These are phyloP conservation scores for Colletotrichum karsti DNA, from an alignment of 2,329 filamentous ascomycete species.

Conservation along the genomic window DNA sequence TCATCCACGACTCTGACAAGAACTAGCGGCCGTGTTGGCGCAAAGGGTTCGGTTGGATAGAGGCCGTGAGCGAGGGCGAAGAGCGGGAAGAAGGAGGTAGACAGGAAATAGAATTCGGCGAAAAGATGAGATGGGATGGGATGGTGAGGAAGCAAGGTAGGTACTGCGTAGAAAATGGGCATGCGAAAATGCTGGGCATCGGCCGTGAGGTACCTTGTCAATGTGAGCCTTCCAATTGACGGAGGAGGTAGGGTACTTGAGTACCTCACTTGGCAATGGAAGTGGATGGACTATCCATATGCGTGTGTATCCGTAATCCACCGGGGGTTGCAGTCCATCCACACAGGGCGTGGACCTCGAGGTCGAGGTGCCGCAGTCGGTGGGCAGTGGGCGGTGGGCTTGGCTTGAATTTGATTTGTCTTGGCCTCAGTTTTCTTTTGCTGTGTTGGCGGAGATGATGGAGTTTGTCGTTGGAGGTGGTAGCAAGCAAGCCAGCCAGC, in stretches of 20 bases:
- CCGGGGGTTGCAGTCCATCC: neutral
- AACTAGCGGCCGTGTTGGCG: neutral
- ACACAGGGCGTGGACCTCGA: too few relatives aligned
- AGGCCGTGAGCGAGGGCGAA: neutral
- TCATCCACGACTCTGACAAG: conserved; percentile 13
- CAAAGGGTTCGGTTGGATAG: neutral
- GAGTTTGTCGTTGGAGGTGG: neutral
- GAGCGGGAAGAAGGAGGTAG: neutral
- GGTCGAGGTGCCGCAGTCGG: too few relatives aligned
- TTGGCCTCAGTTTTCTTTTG: neutral
- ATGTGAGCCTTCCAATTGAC: too few relatives aligned
- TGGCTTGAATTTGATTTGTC: neutral
- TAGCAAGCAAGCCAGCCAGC: conserved; percentile 1
- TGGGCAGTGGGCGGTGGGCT: neutral
- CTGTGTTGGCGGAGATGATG: neutral
- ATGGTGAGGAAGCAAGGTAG: conserved; percentile 1
- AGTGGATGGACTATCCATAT: too few relatives aligned
- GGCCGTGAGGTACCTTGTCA: neutral
- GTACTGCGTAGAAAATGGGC: neutral
- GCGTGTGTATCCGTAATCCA: too few relatives aligned
- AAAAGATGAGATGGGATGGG: conserved; percentile 10
- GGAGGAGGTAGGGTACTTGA: too few relatives aligned
- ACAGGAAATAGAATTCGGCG: neutral
- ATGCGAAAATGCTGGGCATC: conserved; percentile 17
- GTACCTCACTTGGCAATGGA: too few relatives aligned